A percentile compares a stretch with the other conserved stretches of the same genome.
Evolutionary conservation across 768 basidiomycete genomes (phyloP).

Genomic region (Gloeophyllum trabeum): DNA sequence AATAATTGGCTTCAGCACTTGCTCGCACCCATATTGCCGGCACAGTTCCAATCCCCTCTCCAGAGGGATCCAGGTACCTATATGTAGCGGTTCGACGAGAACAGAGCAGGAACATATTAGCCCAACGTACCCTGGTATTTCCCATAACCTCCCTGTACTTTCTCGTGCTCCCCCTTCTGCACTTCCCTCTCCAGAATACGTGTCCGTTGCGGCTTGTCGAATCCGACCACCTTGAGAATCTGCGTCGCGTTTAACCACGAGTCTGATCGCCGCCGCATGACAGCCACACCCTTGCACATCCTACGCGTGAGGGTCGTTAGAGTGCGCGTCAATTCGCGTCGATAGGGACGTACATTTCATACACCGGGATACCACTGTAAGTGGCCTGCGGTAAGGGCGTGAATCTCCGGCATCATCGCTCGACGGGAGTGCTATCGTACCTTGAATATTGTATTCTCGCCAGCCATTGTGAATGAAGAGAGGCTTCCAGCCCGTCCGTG

Average conservation of each 20-base stretch:
- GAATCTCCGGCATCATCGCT: conserved; percentile 8
- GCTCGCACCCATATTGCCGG: conserved; percentile 88
- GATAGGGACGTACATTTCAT: conserved; percentile 64
- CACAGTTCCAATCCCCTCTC: conserved; percentile 80
- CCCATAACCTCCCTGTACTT: conserved; percentile 98
- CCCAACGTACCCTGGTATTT: conserved; percentile 88
- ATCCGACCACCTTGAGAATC: conserved; percentile 97
- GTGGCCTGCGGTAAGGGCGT: conserved; percentile 48
- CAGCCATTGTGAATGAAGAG: conserved; percentile 31
- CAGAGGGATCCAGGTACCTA: conserved; percentile 98
- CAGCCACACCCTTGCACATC: conserved; percentile 93
- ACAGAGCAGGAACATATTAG: neutral
- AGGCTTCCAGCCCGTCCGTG: too few relatives aligned
- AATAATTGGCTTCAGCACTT: conserved; percentile 80
- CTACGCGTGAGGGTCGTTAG: conserved; percentile 32
- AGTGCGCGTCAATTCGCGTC: conserved; percentile 1
- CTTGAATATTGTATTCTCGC: conserved; percentile 85
- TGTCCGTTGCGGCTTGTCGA: conserved; percentile 97
- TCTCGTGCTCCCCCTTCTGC: conserved; percentile 98
- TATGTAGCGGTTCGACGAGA: neutral
- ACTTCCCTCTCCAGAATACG: conserved; percentile 96
- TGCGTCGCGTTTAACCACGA: conserved; percentile 99
- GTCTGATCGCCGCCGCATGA: conserved; percentile 94
- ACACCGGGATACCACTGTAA: conserved; percentile 88
- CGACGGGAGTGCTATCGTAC: conserved; percentile 23